Percentiles rank a stretch among this genome's conserved stretches.
Evolutionary conservation across 805 yeast genomes (phyloP).

Genomic region (Cyberlindnera euphorbiae): DNA sequence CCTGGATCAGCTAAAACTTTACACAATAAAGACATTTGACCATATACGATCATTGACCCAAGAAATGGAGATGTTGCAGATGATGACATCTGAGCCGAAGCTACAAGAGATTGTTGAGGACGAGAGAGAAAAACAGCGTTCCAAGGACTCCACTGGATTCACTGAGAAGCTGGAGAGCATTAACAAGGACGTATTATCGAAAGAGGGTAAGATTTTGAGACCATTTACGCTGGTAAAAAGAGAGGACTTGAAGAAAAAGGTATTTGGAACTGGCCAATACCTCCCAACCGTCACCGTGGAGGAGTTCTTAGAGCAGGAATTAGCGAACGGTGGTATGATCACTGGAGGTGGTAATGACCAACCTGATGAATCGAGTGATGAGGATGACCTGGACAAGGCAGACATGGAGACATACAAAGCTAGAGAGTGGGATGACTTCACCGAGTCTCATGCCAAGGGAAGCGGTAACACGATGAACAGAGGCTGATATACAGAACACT

Average conservation of each 20-base stretch:
- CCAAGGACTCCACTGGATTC: constrained; percentile 40
- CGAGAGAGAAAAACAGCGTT: constrained; percentile 12
- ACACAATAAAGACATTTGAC: constrained; percentile 48
- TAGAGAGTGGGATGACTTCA: constrained; percentile 91
- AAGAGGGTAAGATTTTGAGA: constrained; percentile 71
- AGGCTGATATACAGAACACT: too few relatives aligned
- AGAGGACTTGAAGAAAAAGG: constrained; percentile 56
- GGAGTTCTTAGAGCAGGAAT: constrained; percentile 82
- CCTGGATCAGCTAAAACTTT: constrained; percentile 48
- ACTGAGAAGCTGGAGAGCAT: constrained; percentile 60
- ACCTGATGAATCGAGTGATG: constrained; percentile 40
- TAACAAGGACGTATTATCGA: constrained; percentile 51
- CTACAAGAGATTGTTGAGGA: constrained; percentile 14
- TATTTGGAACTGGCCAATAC: constrained; percentile 86
- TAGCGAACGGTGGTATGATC: constrained; percentile 77
- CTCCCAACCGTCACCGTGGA: constrained; percentile 94
- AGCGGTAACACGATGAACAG: constrained; percentile 80
- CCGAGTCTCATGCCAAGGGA: constrained; percentile 80
- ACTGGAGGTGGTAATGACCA: constrained; percentile 38
- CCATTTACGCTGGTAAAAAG: constrained; percentile 77
- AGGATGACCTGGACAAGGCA: constrained; percentile 55
- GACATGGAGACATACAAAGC: constrained; percentile 68
- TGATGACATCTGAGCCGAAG: constrained; percentile 34
- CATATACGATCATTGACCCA: constrained; percentile 53
- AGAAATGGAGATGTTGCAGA: constrained; percentile 62